Evolutionary conservation across 352 stramenopile genomes (phyloP).

Genomic region (Phytopythium aichiense): DNA sequence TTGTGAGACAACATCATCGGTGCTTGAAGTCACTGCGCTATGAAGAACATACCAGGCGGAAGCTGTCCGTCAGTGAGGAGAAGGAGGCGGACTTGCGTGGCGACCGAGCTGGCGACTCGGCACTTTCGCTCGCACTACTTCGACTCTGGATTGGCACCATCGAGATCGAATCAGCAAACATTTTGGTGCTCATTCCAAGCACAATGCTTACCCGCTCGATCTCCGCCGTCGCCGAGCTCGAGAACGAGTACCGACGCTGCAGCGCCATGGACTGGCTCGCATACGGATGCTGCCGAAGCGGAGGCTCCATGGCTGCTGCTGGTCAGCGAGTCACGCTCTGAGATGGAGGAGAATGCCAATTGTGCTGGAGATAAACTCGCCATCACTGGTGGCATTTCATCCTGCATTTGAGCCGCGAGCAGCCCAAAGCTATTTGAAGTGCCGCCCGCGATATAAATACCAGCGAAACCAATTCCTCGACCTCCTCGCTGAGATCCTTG

Average conservation of each 20-base stretch:
- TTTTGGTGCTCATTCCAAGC: neutral
- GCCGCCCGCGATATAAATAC: neutral
- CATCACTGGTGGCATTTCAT: neutral
- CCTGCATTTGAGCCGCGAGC: neutral
- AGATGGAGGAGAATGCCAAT: neutral
- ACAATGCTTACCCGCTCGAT: slow-evolving; percentile 20
- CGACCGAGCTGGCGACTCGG: slow-evolving; percentile 6
- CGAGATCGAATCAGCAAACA: neutral
- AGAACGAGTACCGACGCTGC: slow-evolving; percentile 28
- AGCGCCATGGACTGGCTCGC: slow-evolving; percentile 13
- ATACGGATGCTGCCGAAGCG: slow-evolving; percentile 15
- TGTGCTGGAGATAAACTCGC: neutral
- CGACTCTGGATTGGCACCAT: neutral
- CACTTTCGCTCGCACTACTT: neutral
- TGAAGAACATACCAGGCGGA: neutral
- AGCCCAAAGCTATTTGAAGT: neutral
- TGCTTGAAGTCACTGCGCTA: neutral
- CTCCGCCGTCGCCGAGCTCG: slow-evolving; percentile 11
- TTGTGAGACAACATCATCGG: neutral
- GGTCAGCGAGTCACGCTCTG: neutral
- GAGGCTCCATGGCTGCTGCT: slow-evolving; percentile 7
- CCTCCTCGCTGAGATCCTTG: neutral
- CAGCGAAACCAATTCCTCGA: neutral
- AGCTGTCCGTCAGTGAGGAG: slow-evolving; percentile 9
- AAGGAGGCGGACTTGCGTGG: slow-evolving; percentile 23